Evolutionary conservation across 176 grass and related monocot species (phyloP).

Genomic region (Avena eriantha): DNA sequence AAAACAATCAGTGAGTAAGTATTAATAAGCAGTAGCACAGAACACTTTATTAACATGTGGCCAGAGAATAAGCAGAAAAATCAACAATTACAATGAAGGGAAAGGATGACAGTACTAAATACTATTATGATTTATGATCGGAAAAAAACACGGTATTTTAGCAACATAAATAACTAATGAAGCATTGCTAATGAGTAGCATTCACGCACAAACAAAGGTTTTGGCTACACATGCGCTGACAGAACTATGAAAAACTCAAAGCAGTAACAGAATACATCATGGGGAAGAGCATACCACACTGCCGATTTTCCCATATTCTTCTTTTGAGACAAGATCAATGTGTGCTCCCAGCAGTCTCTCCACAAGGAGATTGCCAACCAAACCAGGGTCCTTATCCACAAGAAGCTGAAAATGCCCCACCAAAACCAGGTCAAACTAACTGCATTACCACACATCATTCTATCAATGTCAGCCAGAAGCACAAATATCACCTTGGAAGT

Average conservation of each 20-base stretch:
- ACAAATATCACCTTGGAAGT: conserved; percentile 73
- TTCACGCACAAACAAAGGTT: not conserved
- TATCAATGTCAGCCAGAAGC: not conserved
- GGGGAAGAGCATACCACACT: conserved; percentile 62
- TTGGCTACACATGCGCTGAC: conserved; percentile 5
- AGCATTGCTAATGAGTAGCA: not conserved
- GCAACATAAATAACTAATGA: not conserved
- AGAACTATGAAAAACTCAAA: not conserved
- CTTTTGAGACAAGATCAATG: conserved; percentile 93
- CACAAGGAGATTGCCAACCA: conserved; percentile 93
- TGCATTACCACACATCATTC: not conserved
- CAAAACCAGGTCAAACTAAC: conserved; percentile 42
- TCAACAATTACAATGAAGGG: not conserved
- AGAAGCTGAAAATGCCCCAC: conserved; percentile 62
- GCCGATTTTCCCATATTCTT: conserved; percentile 91
- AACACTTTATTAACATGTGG: not conserved
- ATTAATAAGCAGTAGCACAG: not conserved
- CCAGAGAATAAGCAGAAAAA: not conserved
- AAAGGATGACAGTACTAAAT: not conserved
- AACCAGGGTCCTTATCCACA: conserved; percentile 81
- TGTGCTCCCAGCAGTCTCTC: conserved; percentile 88
- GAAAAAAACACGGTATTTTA: not conserved
- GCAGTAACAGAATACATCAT: not conserved
- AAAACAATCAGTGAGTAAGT: not conserved
- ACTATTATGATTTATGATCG: not conserved